Evolutionary conservation across 805 yeast species (phyloP).

Genomic region (Debaryomyces prosopidis): DNA sequence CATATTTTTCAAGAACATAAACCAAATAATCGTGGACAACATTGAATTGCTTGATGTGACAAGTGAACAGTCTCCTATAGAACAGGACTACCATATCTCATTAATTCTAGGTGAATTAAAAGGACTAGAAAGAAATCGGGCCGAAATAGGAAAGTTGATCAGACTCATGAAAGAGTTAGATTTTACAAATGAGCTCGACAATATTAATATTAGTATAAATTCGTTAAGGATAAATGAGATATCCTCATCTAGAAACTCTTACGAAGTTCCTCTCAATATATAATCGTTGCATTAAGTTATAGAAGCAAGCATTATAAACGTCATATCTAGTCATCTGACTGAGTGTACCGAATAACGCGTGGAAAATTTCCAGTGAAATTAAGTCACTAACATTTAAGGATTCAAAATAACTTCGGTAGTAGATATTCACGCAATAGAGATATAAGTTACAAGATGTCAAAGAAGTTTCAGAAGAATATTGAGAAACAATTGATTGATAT

Average conservation of each 20-base stretch:
- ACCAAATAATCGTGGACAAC: conserved; percentile 5
- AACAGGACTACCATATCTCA: conserved; percentile 6
- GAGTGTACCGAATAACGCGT: background rate
- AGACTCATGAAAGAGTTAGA: conserved; percentile 1
- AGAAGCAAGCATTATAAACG: too few species aligned
- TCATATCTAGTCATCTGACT: background rate
- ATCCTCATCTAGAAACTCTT: conserved; percentile 4
- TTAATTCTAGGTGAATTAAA: conserved; percentile 8
- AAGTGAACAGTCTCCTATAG: background rate
- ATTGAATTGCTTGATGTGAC: conserved; percentile 5
- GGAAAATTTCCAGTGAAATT: background rate
- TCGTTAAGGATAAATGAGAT: conserved; percentile 5
- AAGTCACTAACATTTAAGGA: background rate
- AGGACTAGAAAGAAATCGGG: conserved; percentile 2
- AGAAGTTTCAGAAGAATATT: conserved; percentile 41
- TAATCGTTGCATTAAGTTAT: background rate
- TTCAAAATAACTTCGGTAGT: background rate
- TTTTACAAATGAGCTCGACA: conserved; percentile 2
- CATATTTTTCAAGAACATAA: conserved; percentile 4
- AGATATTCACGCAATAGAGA: too few species aligned
- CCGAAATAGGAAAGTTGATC: conserved; percentile 3
- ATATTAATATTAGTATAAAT: conserved; percentile 4
- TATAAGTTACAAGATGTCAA: conserved; percentile 11
- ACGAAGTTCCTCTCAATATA: conserved; percentile 6
- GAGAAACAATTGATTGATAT: conserved; percentile 59